Evolutionary conservation across 1,284 basidiomycete genomes (phyloP), one percentile per base, ranked within the genome.

Genomic region (Rhizoctonia solani): DNA sequence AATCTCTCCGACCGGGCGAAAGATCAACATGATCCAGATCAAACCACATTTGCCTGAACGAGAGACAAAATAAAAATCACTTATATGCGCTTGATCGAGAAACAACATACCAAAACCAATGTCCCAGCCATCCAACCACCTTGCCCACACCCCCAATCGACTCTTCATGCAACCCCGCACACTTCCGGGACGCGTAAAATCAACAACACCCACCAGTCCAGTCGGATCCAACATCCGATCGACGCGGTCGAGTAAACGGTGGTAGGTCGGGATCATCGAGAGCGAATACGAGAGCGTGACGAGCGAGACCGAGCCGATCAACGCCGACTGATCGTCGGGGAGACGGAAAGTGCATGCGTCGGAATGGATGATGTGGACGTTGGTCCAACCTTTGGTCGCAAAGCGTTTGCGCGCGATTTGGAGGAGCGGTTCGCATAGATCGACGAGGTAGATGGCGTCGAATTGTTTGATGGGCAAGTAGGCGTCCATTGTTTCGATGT

Each of bases 401-500:
- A 92, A 91, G 1, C 91, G 81, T 73, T 83, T 80, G 49, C 87
- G 80, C 0, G 90, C 90, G 16, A 92, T 83, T 27, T 89, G 82
- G 25, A 93, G 81, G 0, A 92, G 80, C 1, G 90, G 87, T 74
- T 89, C 86, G 72, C 89, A 91, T 6, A 92, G 82, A 73, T 91
- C 89, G 72, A 91, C 80, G 54, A 93, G 80, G 76, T 92, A 93
- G 65, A 93, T 80, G 29, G 86, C 82, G 72, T 90, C 87, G 71
- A 90, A 90, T 8, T 81, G 80, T 0, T 79, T 77, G 65, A 89
- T 79, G 6, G 87, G 84, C 67, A 90, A 82, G 75, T 85, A 85
- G 72, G 85, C 82, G 77, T 90, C 81, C 90, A 92, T 92, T 71
- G 87, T 81, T 77, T 93, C 91, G 71, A 93, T 88, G 76, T 92